Evolutionary conservation across 768 basidiomycete genomes (phyloP).

Genomic region (Calocybe indica): DNA sequence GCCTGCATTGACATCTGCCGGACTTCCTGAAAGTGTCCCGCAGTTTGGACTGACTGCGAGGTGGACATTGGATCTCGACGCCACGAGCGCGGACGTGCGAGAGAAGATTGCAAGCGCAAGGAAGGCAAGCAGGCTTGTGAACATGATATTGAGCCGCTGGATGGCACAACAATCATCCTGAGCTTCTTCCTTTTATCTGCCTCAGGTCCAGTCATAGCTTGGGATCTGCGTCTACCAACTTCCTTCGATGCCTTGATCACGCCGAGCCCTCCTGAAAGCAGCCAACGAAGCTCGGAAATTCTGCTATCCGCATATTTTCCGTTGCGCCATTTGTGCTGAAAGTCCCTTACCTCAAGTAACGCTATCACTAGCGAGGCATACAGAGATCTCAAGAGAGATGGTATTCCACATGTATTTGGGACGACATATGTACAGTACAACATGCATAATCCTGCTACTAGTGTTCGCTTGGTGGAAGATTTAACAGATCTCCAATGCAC

Average conservation of each 20-base stretch:
- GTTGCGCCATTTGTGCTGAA: constrained; percentile 11
- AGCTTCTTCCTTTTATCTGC: neutral
- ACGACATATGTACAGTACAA: neutral
- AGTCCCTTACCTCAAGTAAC: constrained; percentile 4
- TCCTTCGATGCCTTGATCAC: too few species aligned
- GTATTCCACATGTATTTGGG: too few species aligned
- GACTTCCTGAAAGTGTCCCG: constrained; percentile 29
- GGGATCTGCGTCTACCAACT: too few species aligned
- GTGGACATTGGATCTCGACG: constrained; percentile 15
- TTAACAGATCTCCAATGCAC: too few species aligned
- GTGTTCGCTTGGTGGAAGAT: too few species aligned
- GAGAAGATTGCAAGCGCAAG: constrained; percentile 14
- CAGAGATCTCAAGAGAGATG: neutral
- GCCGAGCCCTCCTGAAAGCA: too few species aligned
- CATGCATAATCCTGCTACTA: neutral
- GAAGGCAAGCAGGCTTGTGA: neutral
- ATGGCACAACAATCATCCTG: constrained; percentile 7
- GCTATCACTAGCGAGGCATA: neutral
- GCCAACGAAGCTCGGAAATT: constrained; percentile 6
- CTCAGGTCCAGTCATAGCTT: too few species aligned
- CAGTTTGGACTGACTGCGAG: constrained; percentile 44
- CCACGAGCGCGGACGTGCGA: constrained; percentile 12
- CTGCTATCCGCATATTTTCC: constrained; percentile 17
- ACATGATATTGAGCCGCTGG: neutral
- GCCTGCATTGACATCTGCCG: constrained; percentile 40